phyloP scores from a whole-genome alignment of 345 rosid species.

The Hibiscus mutabilis region DNA sequence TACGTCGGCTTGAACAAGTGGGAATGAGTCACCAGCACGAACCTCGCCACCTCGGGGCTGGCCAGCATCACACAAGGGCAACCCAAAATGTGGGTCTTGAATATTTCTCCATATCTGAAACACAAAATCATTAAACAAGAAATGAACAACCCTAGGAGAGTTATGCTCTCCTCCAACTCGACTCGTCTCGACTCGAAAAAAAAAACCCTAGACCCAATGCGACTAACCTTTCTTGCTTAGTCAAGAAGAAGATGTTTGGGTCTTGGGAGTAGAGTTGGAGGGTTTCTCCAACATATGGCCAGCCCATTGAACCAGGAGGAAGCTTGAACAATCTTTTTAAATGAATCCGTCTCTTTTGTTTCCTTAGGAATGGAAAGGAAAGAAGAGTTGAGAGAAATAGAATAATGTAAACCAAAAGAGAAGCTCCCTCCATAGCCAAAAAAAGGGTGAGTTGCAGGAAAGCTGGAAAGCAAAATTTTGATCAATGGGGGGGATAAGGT shows the following conservation, averaged over 20 bases:
- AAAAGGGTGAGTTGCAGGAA: too few relatives aligned
- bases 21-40: constrained; percentile 73
- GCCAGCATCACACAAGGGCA: constrained; percentile 78
- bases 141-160: not conserved
- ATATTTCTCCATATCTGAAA: constrained; percentile 75
- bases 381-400: constrained; percentile 35
- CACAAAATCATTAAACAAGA: not conserved
- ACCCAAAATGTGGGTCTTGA: constrained; percentile 68
- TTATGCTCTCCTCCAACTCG: too few relatives aligned
- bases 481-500: not conserved
- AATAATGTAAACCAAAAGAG: constrained; percentile 20
- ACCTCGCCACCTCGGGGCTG: constrained; percentile 68
- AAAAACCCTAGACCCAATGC: too few relatives aligned
- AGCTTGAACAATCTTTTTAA: constrained; percentile 30
- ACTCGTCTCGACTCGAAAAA: too few relatives aligned
- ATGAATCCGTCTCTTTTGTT: constrained; percentile 5
- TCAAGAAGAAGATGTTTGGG: constrained; percentile 64
- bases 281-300: constrained; percentile 82
- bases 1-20: constrained; percentile 82
- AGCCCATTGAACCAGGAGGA: constrained; percentile 89
- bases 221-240: constrained; percentile 52
- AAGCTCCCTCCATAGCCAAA: constrained; percentile 31
- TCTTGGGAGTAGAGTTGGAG: constrained; percentile 71
- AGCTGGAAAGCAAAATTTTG: not conserved
- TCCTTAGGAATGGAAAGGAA: constrained; percentile 22